phyloP scores from a whole-genome alignment of 208 protist species.

The Leishmania amazonensis region DNA sequence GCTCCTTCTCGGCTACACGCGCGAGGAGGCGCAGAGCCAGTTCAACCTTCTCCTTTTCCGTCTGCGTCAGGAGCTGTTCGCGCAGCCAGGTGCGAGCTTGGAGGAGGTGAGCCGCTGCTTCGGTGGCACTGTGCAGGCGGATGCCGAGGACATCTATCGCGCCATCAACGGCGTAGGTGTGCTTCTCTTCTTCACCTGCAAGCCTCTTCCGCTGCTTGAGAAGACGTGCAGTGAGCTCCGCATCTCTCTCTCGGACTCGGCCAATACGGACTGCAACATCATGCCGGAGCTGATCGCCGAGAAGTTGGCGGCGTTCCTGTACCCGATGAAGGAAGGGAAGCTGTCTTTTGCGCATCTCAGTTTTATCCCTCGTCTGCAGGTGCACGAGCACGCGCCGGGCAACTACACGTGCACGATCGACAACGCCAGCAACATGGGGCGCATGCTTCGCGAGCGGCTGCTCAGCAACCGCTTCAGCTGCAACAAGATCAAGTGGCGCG shows the following conservation, averaged over 20 bases:
- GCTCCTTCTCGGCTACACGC: slow-evolving; percentile 28
- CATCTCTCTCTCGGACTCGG: slow-evolving; percentile 53
- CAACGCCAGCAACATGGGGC: slow-evolving; percentile 63
- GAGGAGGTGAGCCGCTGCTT: slow-evolving; percentile 43
- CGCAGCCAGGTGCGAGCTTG: slow-evolving; percentile 37
- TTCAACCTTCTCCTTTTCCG: slow-evolving; percentile 42
- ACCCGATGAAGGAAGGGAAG: slow-evolving; percentile 40
- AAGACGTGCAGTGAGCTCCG: slow-evolving; percentile 56
- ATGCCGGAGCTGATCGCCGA: slow-evolving; percentile 62
- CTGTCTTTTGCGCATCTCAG: slow-evolving; percentile 43
- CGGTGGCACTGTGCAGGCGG: slow-evolving; percentile 22
- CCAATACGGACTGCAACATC: slow-evolving; percentile 49
- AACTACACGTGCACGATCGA: slow-evolving; percentile 83
- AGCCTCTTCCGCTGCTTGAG: slow-evolving; percentile 35
- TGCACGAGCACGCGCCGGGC: slow-evolving; percentile 80
- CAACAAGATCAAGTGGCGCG: slow-evolving; percentile 78
- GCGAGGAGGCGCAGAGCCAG: slow-evolving; percentile 35
- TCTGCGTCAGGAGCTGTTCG: slow-evolving; percentile 52
- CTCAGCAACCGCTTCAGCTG: slow-evolving; percentile 84
- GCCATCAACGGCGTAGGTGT: slow-evolving; percentile 58
- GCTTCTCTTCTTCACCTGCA: slow-evolving; percentile 56
- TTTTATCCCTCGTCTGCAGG: slow-evolving; percentile 75
- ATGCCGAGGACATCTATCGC: slow-evolving; percentile 55
- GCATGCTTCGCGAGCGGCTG: slow-evolving; percentile 51
- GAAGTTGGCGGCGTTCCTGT: slow-evolving; percentile 62